Conservation (phyloP, 2,329 filamentous ascomycete species). For the Chrysoporthe austroafricana region DNA sequence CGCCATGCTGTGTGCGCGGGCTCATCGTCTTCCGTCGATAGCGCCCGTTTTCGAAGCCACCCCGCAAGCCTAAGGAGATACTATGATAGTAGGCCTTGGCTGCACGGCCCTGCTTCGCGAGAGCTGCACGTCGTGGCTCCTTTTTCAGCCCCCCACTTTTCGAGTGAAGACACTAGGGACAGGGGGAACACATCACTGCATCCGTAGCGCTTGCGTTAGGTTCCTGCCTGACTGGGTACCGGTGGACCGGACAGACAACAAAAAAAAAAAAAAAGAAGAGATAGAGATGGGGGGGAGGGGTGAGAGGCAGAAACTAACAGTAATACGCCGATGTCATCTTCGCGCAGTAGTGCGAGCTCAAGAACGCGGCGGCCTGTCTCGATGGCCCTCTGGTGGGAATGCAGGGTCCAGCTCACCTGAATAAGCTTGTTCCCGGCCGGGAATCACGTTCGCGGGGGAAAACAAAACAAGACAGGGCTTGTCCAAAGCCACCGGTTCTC, state of each 20-base stretch:
- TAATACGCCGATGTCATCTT: constrained; percentile 1
- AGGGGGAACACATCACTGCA: neutral
- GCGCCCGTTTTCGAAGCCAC: constrained; percentile 11
- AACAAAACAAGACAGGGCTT: neutral
- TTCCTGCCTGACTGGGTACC: neutral
- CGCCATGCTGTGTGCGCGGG: neutral
- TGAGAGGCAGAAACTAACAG: neutral
- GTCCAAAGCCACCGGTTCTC: neutral
- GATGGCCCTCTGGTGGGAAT: neutral
- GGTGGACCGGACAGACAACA: neutral
- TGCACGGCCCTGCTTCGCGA: neutral
- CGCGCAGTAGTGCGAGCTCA: constrained; percentile 6
- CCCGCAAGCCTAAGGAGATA: neutral
- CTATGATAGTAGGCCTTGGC: neutral
- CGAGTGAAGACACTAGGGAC: neutral
- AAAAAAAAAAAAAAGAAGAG: neutral
- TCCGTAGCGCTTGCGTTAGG: neutral
- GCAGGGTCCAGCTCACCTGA: constrained; percentile 6
- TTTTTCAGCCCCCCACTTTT: constrained; percentile 4
- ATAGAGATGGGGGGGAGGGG: neutral
- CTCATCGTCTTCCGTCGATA: constrained; percentile 6
- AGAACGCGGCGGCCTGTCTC: neutral
- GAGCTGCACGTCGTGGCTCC: neutral
- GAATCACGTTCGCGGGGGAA: neutral
- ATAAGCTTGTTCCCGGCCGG: constrained; percentile 4